phyloP scores from a whole-genome alignment of 768 basidiomycete genomes.

The Pulveroboletus sp. region DNA sequence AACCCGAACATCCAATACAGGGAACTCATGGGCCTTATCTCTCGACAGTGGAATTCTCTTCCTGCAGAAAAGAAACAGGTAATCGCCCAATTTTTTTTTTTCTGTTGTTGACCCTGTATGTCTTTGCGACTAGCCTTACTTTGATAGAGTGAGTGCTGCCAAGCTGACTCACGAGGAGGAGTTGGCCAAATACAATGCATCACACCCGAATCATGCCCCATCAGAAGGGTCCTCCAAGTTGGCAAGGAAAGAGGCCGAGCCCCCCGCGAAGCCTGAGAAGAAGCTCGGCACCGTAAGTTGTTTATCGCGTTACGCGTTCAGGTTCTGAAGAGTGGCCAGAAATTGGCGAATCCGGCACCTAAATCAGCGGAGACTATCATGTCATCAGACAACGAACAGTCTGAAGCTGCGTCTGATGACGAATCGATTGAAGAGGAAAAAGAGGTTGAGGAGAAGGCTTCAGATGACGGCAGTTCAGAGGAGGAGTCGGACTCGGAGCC shows the following conservation, averaged over 20 bases:
- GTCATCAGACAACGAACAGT: constrained; percentile 28
- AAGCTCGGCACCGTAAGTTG: constrained; percentile 21
- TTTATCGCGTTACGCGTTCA: constrained; percentile 7
- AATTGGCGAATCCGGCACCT: constrained; percentile 18
- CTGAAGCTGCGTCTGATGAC: constrained; percentile 25
- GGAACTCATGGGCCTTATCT: constrained; percentile 69
- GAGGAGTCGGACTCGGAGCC: constrained; percentile 26
- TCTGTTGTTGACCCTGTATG: neutral
- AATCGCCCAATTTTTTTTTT: constrained; percentile 25
- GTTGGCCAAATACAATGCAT: constrained; percentile 61
- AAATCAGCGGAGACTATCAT: constrained; percentile 25
- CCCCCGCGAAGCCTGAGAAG: constrained; percentile 25
- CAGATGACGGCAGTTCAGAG: constrained; percentile 21
- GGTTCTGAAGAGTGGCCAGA: constrained; percentile 22
- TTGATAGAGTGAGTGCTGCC: constrained; percentile 45
- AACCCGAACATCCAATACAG: constrained; percentile 62
- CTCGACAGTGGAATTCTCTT: constrained; percentile 71
- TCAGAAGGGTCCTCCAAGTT: constrained; percentile 40
- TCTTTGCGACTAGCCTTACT: constrained; percentile 25
- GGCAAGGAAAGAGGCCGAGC: constrained; percentile 22
- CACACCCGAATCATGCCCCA: constrained; percentile 44
- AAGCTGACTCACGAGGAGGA: constrained; percentile 61
- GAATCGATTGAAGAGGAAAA: constrained; percentile 27
- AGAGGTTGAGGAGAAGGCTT: constrained; percentile 15
- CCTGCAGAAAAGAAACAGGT: constrained; percentile 69